A percentile compares a stretch with the other conserved stretches of the same genome.
Conservation (phyloP, 2,329 filamentous ascomycete species). For the Cadophora malorum region DNA sequence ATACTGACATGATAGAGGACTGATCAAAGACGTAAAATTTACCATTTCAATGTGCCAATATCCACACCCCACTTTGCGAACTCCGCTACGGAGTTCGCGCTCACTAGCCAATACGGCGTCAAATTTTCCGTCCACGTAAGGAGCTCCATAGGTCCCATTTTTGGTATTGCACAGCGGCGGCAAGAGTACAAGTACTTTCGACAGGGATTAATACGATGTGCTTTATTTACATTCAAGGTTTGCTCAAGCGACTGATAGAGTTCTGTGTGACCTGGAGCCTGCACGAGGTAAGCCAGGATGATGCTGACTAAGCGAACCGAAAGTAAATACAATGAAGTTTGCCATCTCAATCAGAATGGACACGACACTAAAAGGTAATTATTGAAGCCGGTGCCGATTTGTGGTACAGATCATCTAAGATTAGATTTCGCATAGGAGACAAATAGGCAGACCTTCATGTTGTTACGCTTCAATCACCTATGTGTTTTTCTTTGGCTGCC, state of each 20-base stretch:
- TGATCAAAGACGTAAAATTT: neutral
- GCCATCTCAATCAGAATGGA: neutral
- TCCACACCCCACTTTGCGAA: conserved; percentile 1
- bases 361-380: too few relatives aligned
- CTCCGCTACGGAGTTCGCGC: neutral
- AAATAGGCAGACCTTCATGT: too few relatives aligned
- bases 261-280: neutral
- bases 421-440: too few relatives aligned
- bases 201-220: too few relatives aligned
- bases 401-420: too few relatives aligned
- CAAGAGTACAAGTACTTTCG: too few relatives aligned
- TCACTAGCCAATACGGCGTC: neutral
- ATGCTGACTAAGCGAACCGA: neutral
- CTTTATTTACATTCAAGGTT: neutral
- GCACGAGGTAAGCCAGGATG: neutral
- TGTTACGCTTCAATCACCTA: too few relatives aligned
- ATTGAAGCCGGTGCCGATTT: too few relatives aligned
- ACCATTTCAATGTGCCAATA: neutral
- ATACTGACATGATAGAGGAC: neutral
- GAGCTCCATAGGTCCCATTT: neutral
- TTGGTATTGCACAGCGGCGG: too few relatives aligned
- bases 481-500: too few relatives aligned
- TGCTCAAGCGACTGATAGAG: neutral
- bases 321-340: neutral
- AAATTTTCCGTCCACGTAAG: conserved; percentile 1